phyloP scores from a whole-genome alignment of 1,284 basidiomycete genomes.

The Melanopsichium pennsylvanicum region DNA sequence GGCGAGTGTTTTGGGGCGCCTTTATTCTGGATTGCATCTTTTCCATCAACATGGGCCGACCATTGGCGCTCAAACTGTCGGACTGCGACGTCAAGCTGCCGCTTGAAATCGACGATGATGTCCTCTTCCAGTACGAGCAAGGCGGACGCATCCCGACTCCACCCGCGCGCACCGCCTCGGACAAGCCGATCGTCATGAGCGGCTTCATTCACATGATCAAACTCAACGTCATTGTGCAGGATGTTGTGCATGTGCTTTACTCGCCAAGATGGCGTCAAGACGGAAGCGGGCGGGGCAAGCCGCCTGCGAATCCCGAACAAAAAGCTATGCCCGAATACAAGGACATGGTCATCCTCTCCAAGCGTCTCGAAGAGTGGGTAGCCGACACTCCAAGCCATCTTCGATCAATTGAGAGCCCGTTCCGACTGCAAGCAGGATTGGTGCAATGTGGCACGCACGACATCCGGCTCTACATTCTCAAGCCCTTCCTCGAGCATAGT shows the following conservation, averaged over 20 bases:
- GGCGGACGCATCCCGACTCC: constrained; percentile 24
- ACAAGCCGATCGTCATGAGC: constrained; percentile 41
- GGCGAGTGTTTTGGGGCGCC: constrained; percentile 56
- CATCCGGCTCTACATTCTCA: constrained; percentile 58
- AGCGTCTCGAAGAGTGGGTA: constrained; percentile 55
- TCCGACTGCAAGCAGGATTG: constrained; percentile 45
- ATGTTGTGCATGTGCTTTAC: constrained; percentile 53
- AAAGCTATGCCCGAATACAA: constrained; percentile 47
- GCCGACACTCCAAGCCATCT: constrained; percentile 45
- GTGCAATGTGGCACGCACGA: constrained; percentile 52
- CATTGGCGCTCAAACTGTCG: constrained; percentile 45
- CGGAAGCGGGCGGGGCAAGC: constrained; percentile 17
- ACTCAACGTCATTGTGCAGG: constrained; percentile 52
- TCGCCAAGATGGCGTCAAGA: constrained; percentile 36
- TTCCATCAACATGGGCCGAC: constrained; percentile 58
- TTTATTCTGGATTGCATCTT: constrained; percentile 58
- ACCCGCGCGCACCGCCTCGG: constrained; percentile 7
- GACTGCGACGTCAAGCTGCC: constrained; percentile 56
- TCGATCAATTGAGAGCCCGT: constrained; percentile 39
- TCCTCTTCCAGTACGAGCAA: constrained; percentile 30
- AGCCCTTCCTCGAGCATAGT: constrained; percentile 53
- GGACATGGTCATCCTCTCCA: constrained; percentile 52
- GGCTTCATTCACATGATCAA: constrained; percentile 58
- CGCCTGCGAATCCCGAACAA: constrained; percentile 8
- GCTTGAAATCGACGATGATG: constrained; percentile 42